Evolutionary conservation across 257 asterid species (phyloP), one percentile per base, ranked within the genome.

Genomic region (Craterostigma plantagineum): DNA sequence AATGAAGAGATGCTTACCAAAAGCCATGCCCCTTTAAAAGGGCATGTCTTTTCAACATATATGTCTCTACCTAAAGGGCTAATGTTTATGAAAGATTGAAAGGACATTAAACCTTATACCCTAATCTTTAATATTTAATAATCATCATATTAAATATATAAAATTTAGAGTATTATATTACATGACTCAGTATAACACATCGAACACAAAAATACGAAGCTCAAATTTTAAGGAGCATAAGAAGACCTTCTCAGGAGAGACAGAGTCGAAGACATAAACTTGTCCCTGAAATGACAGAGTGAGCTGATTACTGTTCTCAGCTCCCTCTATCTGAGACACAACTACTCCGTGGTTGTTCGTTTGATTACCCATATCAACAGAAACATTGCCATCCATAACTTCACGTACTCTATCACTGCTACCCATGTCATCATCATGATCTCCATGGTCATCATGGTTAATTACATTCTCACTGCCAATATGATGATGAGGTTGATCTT

Each of bases 231-330:
- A 13, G 46, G 17, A 3, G 13, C 13, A 38, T 38, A 4, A 9
- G 38, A 15, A 42, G 4, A 77, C 91, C 80, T 73, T 77, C 33
- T 77, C 91, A 1, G 91, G 77, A 11, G 84, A 73, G 51, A 73
- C 91, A 7, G 73, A 70, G 55, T 77, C 91, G 35, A 77, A 77
- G 44, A 77, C 80, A 11, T 60, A 77, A 58, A 73, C 84, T 66
- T 77, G 80, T 33, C 80, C 84, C 77, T 65, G 84, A 54, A 77
- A 77, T 56, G 91, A 67, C 33, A 77, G 80, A 7, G 80, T 67
- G 38, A 66, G 80, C 76, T 74, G 92, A 53, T 71, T 68, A 62
- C 35, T 64, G 51, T 42, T 61, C 48, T 68, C 76, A 34, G 39
- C 43, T 45, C 54, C 56, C 8, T 55, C 71, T 16, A 48, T 61